Evolutionary conservation across 1,139 yeast genomes (phyloP), one percentile per base, ranked within the genome.

Genomic region (Suhomyces bokatorum): DNA sequence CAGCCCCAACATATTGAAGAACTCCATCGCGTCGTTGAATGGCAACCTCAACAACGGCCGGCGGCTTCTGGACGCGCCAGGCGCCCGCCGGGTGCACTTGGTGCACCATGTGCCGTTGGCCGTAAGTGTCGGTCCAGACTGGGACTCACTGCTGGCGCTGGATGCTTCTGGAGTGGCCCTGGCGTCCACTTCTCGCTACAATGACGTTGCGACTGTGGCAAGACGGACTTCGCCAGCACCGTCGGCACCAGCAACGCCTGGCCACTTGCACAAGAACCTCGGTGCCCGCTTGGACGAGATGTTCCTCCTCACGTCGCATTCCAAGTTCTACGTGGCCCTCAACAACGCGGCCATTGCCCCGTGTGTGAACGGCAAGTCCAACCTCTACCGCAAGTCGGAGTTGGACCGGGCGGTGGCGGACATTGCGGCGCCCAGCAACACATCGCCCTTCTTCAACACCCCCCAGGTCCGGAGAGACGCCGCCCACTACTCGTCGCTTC

Each of bases 341-440:
- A 89, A 89, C 61, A 79, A 82, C 49, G 66, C 85, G 13, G 80
- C 85, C n/a, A 67, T 87, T 17, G 96, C 96, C 0, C 95, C 97
- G 0, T 89, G 97, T 66, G 95, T 89, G 40, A 89, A 87, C 71
- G 97, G 97, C n/a, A 89, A 90, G 62, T 86, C 95, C 17, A 89
- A 89, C 60, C 58, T 89, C 39, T 89, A 87, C 62, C 71, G 95
- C 16, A 73, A 81, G 39, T 79, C 88, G 1, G 88, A 81, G 45
- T 64, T 89, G 34, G 95, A 87, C 61, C 55, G 52, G 17, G 83
- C 95, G 0, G 89, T 85, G n/a, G 46, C 37, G 14, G 40, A 37
- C 22, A 49, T 47, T 6, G 36, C 52, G n/a, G 32, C 27, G 3
- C 45, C 44, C 1, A 27, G 37, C 7, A 43, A 36, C 14, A 39